Evolutionary conservation across 2,329 filamentous ascomycete species (phyloP), one percentile per base, ranked within the genome.

Genomic region (Aspergillus novofumigatus): DNA sequence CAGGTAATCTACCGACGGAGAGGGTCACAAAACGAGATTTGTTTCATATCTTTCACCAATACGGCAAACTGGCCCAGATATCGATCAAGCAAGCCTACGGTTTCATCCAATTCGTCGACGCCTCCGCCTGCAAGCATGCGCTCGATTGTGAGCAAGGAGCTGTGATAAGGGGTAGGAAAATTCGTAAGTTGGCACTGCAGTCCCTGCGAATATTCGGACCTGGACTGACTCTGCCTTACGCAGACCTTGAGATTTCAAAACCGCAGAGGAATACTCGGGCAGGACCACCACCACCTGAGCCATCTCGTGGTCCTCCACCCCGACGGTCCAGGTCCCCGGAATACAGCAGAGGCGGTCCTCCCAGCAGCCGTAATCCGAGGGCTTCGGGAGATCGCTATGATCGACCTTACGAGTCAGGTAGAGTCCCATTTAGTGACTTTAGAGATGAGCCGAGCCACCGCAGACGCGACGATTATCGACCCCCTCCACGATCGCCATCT

Each of bases 81-180:
- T 96, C 92, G 0, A 91, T 97, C 66, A 97, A 97, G 74, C 92
- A 94, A 63, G 92, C 92, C 1, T 97, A 96, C 74, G 94, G 94
- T 1, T 99, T 97, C 70, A 92, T 97, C 38, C 94, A 97, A 71
- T 99, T 95, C 64, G 83, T 96, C 63, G 87, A 91, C 29, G 78
- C 86, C 3, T 80, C 83, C 2, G 88, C 93, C 68, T 96, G 92
- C 62, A 80, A 83, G 56, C 80, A 81, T 49, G 93, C 93, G 4
- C 82, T 97, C 65, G 81, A 89, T 38, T 82, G 82, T 38, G 86
- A 97, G 59, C 91, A 97, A 74, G 91, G 90, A 9, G 83, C 86
- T 44, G 84, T 91, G 62, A 86, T 97, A 41, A 85, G 90, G 68
- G 93, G 92, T n/a, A 88, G 92, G 62, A 92, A 92, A 72, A 96